These are phyloP conservation scores for Hanseniaspora nectarophila DNA, from an alignment of 805 yeast species.

Conservation along the genomic window DNA sequence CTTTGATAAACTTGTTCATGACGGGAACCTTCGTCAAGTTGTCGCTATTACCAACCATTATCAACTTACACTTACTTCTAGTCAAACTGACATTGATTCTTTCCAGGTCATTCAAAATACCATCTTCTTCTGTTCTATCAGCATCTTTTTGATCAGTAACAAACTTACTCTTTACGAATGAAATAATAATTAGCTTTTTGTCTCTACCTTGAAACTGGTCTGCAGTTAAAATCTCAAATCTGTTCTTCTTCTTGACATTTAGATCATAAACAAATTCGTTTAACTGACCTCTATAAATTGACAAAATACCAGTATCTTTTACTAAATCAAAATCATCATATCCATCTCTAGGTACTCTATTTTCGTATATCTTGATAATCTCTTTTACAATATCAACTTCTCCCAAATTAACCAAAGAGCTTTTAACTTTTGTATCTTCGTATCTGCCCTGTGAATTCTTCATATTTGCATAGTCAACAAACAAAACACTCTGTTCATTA, in stretches of 20 bases:
- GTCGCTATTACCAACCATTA: constrained; percentile 65
- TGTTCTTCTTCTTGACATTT: constrained; percentile 23
- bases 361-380: constrained; percentile 38
- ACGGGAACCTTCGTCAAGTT: constrained; percentile 34
- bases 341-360: constrained; percentile 17
- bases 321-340: constrained; percentile 43
- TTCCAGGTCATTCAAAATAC: constrained; percentile 75
- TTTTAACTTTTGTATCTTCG: constrained; percentile 44
- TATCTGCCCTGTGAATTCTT: constrained; percentile 35
- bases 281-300: constrained; percentile 77
- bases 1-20: constrained; percentile 37
- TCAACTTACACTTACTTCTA: constrained; percentile 70
- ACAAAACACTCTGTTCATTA: constrained; percentile 51
- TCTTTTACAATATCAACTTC: constrained; percentile 60
- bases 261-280: constrained; percentile 30
- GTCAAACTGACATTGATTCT: constrained; percentile 91
- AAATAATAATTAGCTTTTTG: constrained; percentile 79
- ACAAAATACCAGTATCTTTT: constrained; percentile 69
- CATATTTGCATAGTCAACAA: constrained; percentile 59
- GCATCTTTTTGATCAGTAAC: constrained; percentile 31
- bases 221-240: constrained; percentile 75
- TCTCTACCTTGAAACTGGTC: constrained; percentile 95
- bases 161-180: constrained; percentile 59
- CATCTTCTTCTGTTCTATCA: constrained; percentile 53
- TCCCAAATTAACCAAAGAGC: constrained; percentile 56